A percentile compares a stretch with the other conserved stretches of the same genome.
Conservation (phyloP, 2,329 filamentous ascomycete species). For the Arthrobotrys sinensis region DNA sequence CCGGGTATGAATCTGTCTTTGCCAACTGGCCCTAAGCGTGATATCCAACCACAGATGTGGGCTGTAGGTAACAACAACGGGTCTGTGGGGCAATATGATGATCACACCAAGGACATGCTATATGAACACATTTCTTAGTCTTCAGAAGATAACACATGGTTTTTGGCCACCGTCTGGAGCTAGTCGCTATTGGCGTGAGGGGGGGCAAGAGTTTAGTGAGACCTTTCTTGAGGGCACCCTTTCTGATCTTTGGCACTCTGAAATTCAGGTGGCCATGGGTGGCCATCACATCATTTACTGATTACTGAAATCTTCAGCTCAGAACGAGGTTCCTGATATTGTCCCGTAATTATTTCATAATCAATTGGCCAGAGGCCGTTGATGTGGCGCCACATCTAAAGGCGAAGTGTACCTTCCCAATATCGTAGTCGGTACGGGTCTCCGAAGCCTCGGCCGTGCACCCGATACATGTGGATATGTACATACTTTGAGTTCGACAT, state of each 20-base stretch:
- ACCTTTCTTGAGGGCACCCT: neutral
- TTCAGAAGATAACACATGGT: neutral
- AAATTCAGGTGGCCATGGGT: neutral
- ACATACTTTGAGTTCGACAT: neutral
- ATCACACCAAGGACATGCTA: conserved; percentile 6
- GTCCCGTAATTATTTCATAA: conserved; percentile 30
- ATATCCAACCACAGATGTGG: neutral
- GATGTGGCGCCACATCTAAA: neutral
- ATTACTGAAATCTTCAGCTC: neutral
- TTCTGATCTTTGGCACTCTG: neutral
- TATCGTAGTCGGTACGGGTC: conserved; percentile 21
- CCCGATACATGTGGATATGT: neutral
- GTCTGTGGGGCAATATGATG: conserved; percentile 3
- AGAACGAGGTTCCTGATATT: neutral
- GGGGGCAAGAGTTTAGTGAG: neutral
- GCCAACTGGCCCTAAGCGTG: neutral
- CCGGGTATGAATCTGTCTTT: neutral
- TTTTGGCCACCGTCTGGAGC: conserved; percentile 1
- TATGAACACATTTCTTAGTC: neutral
- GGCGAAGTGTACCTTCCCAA: conserved; percentile 32
- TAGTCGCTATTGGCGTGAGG: neutral
- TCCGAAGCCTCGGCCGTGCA: neutral
- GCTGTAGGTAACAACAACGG: neutral
- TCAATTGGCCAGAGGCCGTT: neutral
- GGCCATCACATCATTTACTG: neutral